phyloP scores from a whole-genome alignment of 1,139 yeast species.

The Zygosaccharomyces sapae region DNA sequence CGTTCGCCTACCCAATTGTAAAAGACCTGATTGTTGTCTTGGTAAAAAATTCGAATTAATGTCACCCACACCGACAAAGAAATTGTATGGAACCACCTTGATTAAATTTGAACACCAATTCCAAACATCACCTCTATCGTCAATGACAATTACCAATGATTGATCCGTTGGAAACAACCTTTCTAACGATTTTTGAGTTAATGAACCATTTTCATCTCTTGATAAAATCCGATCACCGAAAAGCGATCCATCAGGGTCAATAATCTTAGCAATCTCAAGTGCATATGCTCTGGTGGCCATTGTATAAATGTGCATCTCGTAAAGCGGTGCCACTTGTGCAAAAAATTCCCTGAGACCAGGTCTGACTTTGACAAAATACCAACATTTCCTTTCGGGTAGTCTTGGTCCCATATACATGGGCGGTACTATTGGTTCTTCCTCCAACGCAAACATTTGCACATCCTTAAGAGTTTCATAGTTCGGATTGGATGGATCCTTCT shows the following conservation, averaged over 20 bases:
- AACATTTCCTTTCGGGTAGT: slow-evolving; percentile 53
- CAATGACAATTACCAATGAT: slow-evolving; percentile 93
- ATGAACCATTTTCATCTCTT: slow-evolving; percentile 91
- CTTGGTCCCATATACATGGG: slow-evolving; percentile 55
- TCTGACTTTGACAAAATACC: slow-evolving; percentile 89
- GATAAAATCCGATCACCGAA: slow-evolving; percentile 90
- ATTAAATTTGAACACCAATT: slow-evolving; percentile 90
- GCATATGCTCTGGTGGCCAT: slow-evolving; percentile 99
- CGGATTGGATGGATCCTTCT: slow-evolving; percentile 76
- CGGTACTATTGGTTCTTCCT: slow-evolving; percentile 65
- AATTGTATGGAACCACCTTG: slow-evolving; percentile 91
- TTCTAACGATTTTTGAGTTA: slow-evolving; percentile 82
- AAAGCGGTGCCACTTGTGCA: slow-evolving; percentile 54
- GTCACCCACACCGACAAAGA: slow-evolving; percentile 96
- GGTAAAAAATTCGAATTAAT: slow-evolving; percentile 92
- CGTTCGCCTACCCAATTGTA: slow-evolving; percentile 66
- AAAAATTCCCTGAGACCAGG: slow-evolving; percentile 81
- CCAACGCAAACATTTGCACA: slow-evolving; percentile 69
- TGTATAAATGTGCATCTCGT: slow-evolving; percentile 92
- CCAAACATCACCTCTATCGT: slow-evolving; percentile 99
- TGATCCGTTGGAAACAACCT: slow-evolving; percentile 94
- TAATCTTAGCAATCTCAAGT: slow-evolving; percentile 77
- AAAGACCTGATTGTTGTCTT: slow-evolving; percentile 58
- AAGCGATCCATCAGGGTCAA: slow-evolving; percentile 81
- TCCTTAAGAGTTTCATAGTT: slow-evolving; percentile 81